Conservation (phyloP, 1,284 basidiomycete species). For the Trichosporon sp. region DNA sequence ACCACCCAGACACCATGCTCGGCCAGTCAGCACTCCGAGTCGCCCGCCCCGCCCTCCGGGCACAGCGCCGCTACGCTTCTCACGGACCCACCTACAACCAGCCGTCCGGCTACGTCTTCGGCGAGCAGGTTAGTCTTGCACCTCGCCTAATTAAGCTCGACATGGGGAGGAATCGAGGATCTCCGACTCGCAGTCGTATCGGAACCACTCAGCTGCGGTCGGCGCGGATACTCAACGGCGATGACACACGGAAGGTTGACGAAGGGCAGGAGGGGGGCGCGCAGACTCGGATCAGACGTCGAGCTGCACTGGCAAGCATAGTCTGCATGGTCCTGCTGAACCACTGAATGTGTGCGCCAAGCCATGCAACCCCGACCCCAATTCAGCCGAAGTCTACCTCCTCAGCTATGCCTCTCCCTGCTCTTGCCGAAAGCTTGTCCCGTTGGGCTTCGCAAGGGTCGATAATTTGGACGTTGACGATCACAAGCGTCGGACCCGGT, state of each 20-base stretch:
- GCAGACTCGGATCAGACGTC: background rate
- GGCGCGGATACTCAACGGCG: background rate
- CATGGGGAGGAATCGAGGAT: background rate
- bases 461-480: background rate
- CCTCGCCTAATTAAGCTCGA: background rate
- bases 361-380: no score
- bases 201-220: background rate
- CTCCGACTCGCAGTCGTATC: background rate
- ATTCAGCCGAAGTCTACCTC: no score
- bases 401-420: no score
- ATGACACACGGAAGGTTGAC: background rate
- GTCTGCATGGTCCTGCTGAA: no score
- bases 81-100: conserved; percentile 79
- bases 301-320: no score
- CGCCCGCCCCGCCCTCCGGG: conserved; percentile 8
- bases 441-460: background rate
- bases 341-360: no score
- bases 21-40: conserved; percentile 14
- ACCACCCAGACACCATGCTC: conserved; percentile 16
- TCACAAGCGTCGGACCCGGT: no score
- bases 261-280: background rate
- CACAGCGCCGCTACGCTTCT: conserved; percentile 52
- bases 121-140: conserved; percentile 68
- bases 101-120: conserved; percentile 78
- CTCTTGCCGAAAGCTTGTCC: no score